phyloP scores from a whole-genome alignment of 306 rosid genomes.

The Castanea mollissima region DNA sequence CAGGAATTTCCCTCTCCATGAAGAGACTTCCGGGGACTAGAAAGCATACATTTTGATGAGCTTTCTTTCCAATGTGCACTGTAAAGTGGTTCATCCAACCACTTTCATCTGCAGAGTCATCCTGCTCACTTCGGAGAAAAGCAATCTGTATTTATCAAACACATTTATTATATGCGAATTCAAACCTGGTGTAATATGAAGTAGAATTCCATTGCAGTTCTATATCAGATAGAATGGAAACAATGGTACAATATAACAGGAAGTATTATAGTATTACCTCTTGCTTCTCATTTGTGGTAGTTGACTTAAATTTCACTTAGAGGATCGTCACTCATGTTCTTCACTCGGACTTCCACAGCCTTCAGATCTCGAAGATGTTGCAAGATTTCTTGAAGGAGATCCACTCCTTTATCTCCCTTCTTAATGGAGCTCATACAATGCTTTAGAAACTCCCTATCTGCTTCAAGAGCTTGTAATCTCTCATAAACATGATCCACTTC shows the following conservation, averaged over 20 bases:
- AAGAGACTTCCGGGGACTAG: constrained; percentile 9
- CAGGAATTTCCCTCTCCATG: constrained; percentile 29
- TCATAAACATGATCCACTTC: constrained; percentile 80
- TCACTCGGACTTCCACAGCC: constrained; percentile 47
- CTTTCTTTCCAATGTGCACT: constrained; percentile 7
- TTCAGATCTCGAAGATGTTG: constrained; percentile 70
- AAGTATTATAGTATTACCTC: constrained; percentile 17
- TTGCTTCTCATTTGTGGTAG: constrained; percentile 9
- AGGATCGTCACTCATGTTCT: constrained; percentile 36
- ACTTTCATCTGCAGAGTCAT: constrained; percentile 22
- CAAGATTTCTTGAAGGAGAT: constrained; percentile 70
- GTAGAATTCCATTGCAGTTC: neutral
- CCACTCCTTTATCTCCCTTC: constrained; percentile 66
- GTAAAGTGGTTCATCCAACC: constrained; percentile 2
- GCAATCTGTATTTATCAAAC: constrained; percentile 29
- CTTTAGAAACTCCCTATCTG: constrained; percentile 64
- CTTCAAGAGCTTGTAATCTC: constrained; percentile 73
- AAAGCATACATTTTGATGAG: neutral
- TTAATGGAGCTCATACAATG: constrained; percentile 64
- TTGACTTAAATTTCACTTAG: constrained; percentile 27
- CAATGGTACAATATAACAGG: neutral
- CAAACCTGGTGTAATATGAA: neutral
- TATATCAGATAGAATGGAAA: neutral
- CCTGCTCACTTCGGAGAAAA: constrained; percentile 14
- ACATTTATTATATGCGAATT: neutral